These are phyloP conservation scores for Fusarium subtropicale DNA, from an alignment of 2,329 filamentous ascomycete species.

Conservation along the genomic window DNA sequence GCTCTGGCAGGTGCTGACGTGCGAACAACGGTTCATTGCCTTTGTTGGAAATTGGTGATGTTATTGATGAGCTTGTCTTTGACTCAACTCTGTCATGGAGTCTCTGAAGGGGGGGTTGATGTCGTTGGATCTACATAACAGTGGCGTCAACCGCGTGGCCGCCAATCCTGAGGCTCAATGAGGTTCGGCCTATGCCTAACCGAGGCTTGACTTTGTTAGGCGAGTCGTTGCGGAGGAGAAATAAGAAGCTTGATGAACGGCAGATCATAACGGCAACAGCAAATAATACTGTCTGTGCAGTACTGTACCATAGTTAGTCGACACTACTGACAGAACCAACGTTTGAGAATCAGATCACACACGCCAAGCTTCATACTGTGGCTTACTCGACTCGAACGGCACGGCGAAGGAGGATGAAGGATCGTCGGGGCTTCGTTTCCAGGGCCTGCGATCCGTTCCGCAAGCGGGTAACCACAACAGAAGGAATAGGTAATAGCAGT, in stretches of 20 bases:
- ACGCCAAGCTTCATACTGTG: slow-evolving; percentile 7
- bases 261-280: slow-evolving; percentile 14
- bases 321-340: not conserved
- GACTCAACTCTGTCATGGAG: slow-evolving; percentile 8
- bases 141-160: slow-evolving; percentile 36
- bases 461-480: not conserved
- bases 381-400: not conserved
- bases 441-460: slow-evolving; percentile 35
- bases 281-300: not conserved
- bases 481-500: not conserved
- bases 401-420: slow-evolving; percentile 17
- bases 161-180: slow-evolving; percentile 29
- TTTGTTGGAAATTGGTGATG: slow-evolving; percentile 16
- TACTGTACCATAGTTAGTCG: not conserved
- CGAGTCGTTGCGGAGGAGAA: not conserved
- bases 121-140: slow-evolving; percentile 13
- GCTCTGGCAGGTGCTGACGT: slow-evolving; percentile 12
- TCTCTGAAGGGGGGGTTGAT: slow-evolving; percentile 7
- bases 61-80: slow-evolving; percentile 24
- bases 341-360: slow-evolving; percentile 11
- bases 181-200: slow-evolving; percentile 16
- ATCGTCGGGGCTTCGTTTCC: slow-evolving; percentile 29
- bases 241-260: slow-evolving; percentile 12
- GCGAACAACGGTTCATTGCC: slow-evolving; percentile 17
- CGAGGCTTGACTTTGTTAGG: slow-evolving; percentile 23